Evolutionary conservation across 129 eudicot genomes (phyloP).

Genomic region (Ambrosia artemisiifolia): DNA sequence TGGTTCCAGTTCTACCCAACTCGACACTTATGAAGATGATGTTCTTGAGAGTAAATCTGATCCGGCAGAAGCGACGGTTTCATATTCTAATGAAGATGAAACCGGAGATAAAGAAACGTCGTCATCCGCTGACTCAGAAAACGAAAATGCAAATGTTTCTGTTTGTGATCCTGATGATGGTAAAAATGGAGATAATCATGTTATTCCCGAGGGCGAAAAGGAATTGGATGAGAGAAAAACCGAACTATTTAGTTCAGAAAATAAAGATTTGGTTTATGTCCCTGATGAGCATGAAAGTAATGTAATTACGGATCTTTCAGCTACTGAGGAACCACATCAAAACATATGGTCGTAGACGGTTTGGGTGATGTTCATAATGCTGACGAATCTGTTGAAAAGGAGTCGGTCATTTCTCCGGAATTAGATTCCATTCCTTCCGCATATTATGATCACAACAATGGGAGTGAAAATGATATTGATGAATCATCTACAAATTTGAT

Average conservation of each 20-base stretch:
- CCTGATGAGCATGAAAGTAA: too few species aligned
- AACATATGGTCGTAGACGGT: not conserved
- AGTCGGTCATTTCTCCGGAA: constrained; percentile 24
- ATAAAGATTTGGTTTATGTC: too few species aligned
- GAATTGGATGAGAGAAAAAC: too few species aligned
- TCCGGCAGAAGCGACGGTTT: constrained; percentile 25
- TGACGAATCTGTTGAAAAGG: constrained; percentile 16
- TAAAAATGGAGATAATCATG: constrained; percentile 7
- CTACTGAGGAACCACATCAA: constrained; percentile 13
- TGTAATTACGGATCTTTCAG: too few species aligned
- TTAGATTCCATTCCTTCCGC: constrained; percentile 17
- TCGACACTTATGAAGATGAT: constrained; percentile 20
- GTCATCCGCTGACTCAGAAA: constrained; percentile 23
- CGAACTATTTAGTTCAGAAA: too few species aligned
- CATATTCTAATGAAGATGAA: constrained; percentile 26
- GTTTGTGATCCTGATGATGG: constrained; percentile 19
- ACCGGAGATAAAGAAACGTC: constrained; percentile 20
- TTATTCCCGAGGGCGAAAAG: constrained; percentile 4
- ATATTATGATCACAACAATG: constrained; percentile 6
- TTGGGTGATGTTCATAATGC: not conserved
- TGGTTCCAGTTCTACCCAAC: constrained; percentile 21
- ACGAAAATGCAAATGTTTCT: constrained; percentile 7
- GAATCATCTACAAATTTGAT: not conserved
- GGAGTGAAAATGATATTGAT: not conserved
- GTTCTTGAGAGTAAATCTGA: constrained; percentile 33